Conservation (phyloP, 179 eudicot species). For the Beta lomatogona region DNA sequence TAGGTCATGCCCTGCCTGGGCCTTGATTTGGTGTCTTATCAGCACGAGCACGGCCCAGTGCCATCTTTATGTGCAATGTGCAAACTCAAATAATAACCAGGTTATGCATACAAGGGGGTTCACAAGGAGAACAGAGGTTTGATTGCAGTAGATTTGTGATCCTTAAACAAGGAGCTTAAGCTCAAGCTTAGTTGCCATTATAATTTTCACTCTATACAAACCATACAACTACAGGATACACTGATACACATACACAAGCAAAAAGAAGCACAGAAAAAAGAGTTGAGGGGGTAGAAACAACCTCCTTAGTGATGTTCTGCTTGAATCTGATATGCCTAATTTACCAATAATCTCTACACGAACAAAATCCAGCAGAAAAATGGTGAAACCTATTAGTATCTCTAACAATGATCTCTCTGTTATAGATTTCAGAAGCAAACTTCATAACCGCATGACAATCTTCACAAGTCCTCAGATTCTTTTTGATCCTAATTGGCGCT, state of each 20-base stretch:
- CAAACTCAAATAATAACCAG: neutral
- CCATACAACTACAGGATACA: neutral
- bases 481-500: conserved; percentile 37
- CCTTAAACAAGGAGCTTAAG: neutral
- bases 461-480: conserved; percentile 47
- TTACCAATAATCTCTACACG: conserved; percentile 42
- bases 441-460: conserved; percentile 49
- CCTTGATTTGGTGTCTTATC: too few species aligned
- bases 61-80: too few species aligned
- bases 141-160: neutral
- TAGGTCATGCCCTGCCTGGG: too few species aligned
- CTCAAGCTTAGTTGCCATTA: neutral
- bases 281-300: conserved; percentile 4
- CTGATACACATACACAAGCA: neutral
- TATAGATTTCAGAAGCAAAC: conserved; percentile 40
- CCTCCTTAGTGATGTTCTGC: conserved; percentile 14
- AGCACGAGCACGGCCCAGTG: too few species aligned
- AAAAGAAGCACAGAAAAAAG: neutral
- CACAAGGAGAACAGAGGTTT: neutral
- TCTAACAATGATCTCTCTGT: conserved; percentile 46
- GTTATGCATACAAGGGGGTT: neutral
- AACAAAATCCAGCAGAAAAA: conserved; percentile 38
- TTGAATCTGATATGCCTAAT: conserved; percentile 3
- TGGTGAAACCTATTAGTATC: conserved; percentile 49
- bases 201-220: neutral